Evolutionary conservation across 768 basidiomycete genomes (phyloP).

Genomic region (Rhodocollybia butyracea): DNA sequence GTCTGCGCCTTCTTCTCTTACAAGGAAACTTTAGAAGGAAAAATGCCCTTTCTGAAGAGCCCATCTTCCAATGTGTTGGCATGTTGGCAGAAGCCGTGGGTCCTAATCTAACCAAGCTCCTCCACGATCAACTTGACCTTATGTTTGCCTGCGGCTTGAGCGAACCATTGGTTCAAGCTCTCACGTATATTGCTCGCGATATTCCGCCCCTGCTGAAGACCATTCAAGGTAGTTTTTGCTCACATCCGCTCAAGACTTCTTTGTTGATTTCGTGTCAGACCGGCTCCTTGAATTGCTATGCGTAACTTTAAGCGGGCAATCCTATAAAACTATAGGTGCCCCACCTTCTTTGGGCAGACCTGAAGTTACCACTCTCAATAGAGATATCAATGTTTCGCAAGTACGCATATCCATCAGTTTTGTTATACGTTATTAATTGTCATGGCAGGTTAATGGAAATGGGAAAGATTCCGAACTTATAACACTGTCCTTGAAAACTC

Average conservation of each 20-base stretch:
- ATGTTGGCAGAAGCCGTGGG: constrained; percentile 96
- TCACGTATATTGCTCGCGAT: constrained; percentile 78
- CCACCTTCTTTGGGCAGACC: constrained; percentile 58
- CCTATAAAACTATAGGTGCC: constrained; percentile 86
- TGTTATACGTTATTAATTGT: not conserved
- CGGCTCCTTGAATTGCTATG: constrained; percentile 87
- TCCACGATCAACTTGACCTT: constrained; percentile 94
- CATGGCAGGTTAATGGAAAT: constrained; percentile 35
- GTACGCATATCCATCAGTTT: constrained; percentile 20
- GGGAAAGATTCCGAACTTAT: constrained; percentile 67
- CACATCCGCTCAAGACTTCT: not conserved
- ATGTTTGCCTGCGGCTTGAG: constrained; percentile 95
- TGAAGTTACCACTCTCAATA: constrained; percentile 44
- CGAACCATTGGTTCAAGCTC: constrained; percentile 80
- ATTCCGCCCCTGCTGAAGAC: constrained; percentile 90
- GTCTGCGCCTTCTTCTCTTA: not conserved
- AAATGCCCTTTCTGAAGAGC: constrained; percentile 90
- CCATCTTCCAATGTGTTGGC: constrained; percentile 96
- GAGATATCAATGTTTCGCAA: constrained; percentile 52
- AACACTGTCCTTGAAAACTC: constrained; percentile 79
- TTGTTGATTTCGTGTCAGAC: constrained; percentile 45
- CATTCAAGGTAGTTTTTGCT: constrained; percentile 68
- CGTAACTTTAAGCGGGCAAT: constrained; percentile 72
- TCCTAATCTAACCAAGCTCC: constrained; percentile 89
- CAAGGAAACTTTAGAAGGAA: constrained; percentile 51